A percentile compares a stretch with the other conserved stretches of the same genome.
These are phyloP conservation scores for Tricholoma hemisulphureum DNA, from an alignment of 768 basidiomycete genomes.

Conservation along the genomic window DNA sequence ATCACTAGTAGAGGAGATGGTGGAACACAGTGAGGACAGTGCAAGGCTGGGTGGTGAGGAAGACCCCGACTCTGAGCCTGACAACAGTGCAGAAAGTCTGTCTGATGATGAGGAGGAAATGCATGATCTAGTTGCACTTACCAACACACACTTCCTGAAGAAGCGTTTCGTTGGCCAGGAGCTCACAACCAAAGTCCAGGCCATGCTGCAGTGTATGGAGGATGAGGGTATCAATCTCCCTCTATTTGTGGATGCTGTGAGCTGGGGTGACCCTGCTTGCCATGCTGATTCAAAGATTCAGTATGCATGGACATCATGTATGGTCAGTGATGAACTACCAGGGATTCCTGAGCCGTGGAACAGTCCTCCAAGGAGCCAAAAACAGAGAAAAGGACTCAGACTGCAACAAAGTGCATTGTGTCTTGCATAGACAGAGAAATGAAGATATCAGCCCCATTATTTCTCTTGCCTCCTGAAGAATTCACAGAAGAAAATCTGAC, in stretches of 20 bases:
- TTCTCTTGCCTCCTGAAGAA: slow-evolving; percentile 13
- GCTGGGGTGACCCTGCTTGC: slow-evolving; percentile 20
- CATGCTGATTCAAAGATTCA: slow-evolving; percentile 5
- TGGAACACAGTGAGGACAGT: no score
- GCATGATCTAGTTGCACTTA: background rate
- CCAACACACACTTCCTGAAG: background rate
- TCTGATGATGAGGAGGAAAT: background rate
- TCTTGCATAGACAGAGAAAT: slow-evolving; percentile 13
- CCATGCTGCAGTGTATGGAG: background rate
- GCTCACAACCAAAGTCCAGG: background rate
- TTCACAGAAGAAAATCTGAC: slow-evolving; percentile 13
- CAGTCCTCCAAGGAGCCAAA: slow-evolving; percentile 15
- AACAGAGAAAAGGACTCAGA: slow-evolving; percentile 1
- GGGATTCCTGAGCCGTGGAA: slow-evolving; percentile 19
- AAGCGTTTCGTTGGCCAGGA: background rate
- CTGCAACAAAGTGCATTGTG: slow-evolving; percentile 6
- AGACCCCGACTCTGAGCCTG: background rate
- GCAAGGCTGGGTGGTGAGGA: no score
- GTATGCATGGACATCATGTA: slow-evolving; percentile 13
- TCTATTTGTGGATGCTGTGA: slow-evolving; percentile 17
- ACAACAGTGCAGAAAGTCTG: background rate
- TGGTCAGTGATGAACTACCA: slow-evolving; percentile 18
- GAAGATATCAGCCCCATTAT: slow-evolving; percentile 3
- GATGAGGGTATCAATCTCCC: slow-evolving; percentile 8
- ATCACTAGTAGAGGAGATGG: no score